phyloP scores from a whole-genome alignment of 2,329 filamentous ascomycete species.

The Alternaria longipes region DNA sequence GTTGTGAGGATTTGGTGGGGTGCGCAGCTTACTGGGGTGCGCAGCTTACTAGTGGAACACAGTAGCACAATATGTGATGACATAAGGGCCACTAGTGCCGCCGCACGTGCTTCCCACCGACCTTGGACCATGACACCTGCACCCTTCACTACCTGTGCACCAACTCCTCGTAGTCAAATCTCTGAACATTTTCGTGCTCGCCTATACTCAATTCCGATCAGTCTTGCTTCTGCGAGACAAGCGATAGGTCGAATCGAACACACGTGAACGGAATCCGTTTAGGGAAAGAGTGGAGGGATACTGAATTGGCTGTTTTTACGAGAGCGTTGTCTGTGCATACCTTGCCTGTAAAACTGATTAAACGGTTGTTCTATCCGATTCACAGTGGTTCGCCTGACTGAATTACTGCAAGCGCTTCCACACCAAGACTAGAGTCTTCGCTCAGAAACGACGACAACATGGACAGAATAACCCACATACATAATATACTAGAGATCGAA shows the following conservation, averaged over 20 bases:
- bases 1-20: too few relatives aligned
- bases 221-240: neutral
- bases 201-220: neutral
- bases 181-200: neutral
- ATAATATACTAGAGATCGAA: neutral
- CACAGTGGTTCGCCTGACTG: neutral
- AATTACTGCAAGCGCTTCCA: neutral
- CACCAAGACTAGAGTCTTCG: neutral
- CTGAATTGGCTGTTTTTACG: neutral
- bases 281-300: neutral
- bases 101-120: neutral
- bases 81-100: conserved; percentile 3
- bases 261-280: neutral
- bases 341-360: neutral
- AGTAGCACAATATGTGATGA: conserved; percentile 7
- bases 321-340: neutral
- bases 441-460: neutral
- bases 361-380: neutral
- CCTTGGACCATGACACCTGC: neutral
- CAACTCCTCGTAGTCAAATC: neutral
- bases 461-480: neutral
- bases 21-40: too few relatives aligned
- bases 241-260: neutral
- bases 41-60: too few relatives aligned
- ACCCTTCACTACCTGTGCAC: neutral